Evolutionary conservation across 345 rosid genomes (phyloP).

Genomic region (Salix koriyanagi): DNA sequence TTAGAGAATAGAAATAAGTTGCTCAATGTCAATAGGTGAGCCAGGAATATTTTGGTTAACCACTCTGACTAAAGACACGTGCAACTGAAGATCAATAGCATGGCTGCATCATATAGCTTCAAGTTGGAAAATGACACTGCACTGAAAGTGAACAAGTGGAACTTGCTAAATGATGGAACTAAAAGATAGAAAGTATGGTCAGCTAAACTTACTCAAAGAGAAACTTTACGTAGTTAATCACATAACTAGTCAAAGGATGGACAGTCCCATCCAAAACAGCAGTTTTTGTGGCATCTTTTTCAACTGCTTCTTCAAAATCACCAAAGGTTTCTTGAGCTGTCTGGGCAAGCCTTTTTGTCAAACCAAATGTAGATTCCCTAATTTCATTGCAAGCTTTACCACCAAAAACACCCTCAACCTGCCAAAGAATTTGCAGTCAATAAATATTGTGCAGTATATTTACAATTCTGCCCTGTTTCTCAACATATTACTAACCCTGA

Average conservation of each 20-base stretch:
- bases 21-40: neutral
- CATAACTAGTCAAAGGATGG: constrained; percentile 96
- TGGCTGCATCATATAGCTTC: neutral
- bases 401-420: constrained; percentile 76
- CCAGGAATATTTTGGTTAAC: neutral
- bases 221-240: constrained; percentile 93
- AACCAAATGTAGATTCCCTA: constrained; percentile 77
- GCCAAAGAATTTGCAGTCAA: constrained; percentile 19
- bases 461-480: neutral
- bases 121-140: neutral
- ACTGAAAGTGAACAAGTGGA: neutral
- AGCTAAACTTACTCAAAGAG: constrained; percentile 81
- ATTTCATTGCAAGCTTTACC: constrained; percentile 85
- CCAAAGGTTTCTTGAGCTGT: constrained; percentile 96
- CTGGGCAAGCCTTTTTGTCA: constrained; percentile 84
- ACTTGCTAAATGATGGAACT: neutral
- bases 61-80: neutral
- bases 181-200: neutral
- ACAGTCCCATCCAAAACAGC: constrained; percentile 93
- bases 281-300: constrained; percentile 93
- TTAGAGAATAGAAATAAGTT: neutral
- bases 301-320: constrained; percentile 98
- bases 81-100: neutral
- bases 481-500: constrained; percentile 3
- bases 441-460: neutral